Conservation (phyloP, 805 yeast genomes). For the Myxozyma monticola region DNA sequence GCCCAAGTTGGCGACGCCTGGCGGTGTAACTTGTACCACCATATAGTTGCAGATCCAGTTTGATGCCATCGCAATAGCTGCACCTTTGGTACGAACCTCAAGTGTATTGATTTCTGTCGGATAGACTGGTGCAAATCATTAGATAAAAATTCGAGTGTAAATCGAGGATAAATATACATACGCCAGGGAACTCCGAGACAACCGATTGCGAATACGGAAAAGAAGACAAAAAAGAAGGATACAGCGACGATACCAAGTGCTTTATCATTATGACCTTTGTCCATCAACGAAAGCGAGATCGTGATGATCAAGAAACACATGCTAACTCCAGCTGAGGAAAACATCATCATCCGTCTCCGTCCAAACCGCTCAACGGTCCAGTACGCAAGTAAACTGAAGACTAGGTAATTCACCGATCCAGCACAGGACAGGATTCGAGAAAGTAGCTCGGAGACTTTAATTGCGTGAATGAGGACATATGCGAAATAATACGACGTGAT, state of each 20-base stretch:
- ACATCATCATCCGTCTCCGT: conserved; percentile 34
- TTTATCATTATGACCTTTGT: conserved; percentile 30
- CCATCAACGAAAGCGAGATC: conserved; percentile 35
- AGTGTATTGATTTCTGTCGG: conserved; percentile 65
- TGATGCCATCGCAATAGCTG: conserved; percentile 62
- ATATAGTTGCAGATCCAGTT: conserved; percentile 66
- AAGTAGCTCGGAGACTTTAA: conserved; percentile 44
- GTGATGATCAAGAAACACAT: conserved; percentile 44
- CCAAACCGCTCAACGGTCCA: conserved; percentile 45
- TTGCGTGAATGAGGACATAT: conserved; percentile 49
- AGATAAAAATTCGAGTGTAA: not conserved
- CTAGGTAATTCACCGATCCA: conserved; percentile 21
- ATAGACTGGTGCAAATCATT: too few species aligned
- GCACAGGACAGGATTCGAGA: conserved; percentile 45
- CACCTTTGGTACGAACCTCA: conserved; percentile 58
- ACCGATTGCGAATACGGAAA: conserved; percentile 54
- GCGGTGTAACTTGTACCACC: conserved; percentile 68
- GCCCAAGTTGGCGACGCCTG: conserved; percentile 45
- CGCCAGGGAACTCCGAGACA: conserved; percentile 60
- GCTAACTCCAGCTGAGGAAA: conserved; percentile 40
- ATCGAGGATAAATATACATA: too few species aligned
- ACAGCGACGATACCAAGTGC: conserved; percentile 32
- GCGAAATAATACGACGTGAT: conserved; percentile 39
- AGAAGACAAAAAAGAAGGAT: conserved; percentile 37
- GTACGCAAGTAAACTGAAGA: conserved; percentile 37